Percentiles rank a stretch among this genome's conserved stretches.
These are phyloP conservation scores for Macroventuria anomochaeta DNA, from an alignment of 2,329 filamentous ascomycete genomes.

Conservation along the genomic window DNA sequence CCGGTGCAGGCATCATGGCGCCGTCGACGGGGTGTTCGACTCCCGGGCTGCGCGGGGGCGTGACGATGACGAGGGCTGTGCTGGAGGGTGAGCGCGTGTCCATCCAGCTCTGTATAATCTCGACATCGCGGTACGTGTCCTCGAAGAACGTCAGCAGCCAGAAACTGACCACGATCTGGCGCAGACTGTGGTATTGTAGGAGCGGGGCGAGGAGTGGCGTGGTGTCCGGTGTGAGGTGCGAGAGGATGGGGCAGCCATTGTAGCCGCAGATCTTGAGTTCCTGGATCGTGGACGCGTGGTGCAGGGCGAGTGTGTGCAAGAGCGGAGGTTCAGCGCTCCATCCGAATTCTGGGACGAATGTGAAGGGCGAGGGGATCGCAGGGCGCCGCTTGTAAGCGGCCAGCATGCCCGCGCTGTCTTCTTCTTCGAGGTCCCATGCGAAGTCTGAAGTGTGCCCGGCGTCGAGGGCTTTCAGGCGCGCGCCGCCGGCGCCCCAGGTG, in stretches of 20 bases:
- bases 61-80: slow-evolving; percentile 48
- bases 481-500: slow-evolving; percentile 51
- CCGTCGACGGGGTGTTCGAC: slow-evolving; percentile 34
- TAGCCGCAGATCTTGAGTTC: slow-evolving; percentile 59
- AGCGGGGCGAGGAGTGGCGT: slow-evolving; percentile 49
- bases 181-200: slow-evolving; percentile 52
- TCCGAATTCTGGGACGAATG: slow-evolving; percentile 49
- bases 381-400: slow-evolving; percentile 34
- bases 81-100: slow-evolving; percentile 48
- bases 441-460: slow-evolving; percentile 28
- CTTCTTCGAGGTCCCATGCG: slow-evolving; percentile 37
- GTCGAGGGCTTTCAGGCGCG: slow-evolving; percentile 41
- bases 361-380: slow-evolving; percentile 26
- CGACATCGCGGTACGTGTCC: slow-evolving; percentile 46
- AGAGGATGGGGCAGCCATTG: slow-evolving; percentile 52
- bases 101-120: slow-evolving; percentile 55
- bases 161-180: slow-evolving; percentile 51
- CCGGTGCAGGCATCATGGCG: slow-evolving; percentile 34
- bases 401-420: slow-evolving; percentile 35
- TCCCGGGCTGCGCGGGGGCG: slow-evolving; percentile 35
- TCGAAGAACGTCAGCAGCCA: slow-evolving; percentile 53
- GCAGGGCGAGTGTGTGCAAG: slow-evolving; percentile 51
- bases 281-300: slow-evolving; percentile 50
- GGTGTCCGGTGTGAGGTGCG: slow-evolving; percentile 48
- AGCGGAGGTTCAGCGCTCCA: slow-evolving; percentile 50